These are phyloP conservation scores for Stephania japonica DNA, from an alignment of 164 flowering plant species.

Conservation along the genomic window DNA sequence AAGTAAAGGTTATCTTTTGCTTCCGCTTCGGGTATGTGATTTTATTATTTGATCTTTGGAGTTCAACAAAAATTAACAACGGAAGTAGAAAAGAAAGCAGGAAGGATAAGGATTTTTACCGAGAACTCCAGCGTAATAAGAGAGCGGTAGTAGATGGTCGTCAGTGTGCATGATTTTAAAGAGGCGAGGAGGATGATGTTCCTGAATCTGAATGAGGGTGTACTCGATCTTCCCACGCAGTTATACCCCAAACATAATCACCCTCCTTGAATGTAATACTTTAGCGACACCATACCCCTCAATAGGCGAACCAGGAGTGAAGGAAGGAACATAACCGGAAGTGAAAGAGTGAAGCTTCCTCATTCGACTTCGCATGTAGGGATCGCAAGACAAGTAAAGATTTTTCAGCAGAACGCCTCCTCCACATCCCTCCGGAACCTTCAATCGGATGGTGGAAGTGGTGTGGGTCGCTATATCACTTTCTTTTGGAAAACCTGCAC, in stretches of 20 bases:
- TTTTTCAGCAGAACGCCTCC: constrained; percentile 21
- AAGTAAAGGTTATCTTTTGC: no score
- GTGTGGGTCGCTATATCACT: constrained; percentile 23
- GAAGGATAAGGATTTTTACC: no score
- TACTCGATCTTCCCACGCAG: not conserved
- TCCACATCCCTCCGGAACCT: constrained; percentile 19
- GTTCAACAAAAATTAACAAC: no score
- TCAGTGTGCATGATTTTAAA: not conserved
- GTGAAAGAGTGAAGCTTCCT: not conserved
- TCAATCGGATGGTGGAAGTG: constrained; percentile 8
- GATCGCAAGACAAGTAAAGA: constrained; percentile 23
- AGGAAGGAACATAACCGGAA: constrained; percentile 4
- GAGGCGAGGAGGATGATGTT: no score
- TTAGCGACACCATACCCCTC: constrained; percentile 28
- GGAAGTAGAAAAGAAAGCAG: no score
- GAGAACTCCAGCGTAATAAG: not conserved
- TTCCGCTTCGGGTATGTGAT: no score
- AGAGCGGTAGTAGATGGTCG: not conserved
- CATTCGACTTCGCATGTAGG: constrained; percentile 23
- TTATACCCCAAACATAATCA: constrained; percentile 47
- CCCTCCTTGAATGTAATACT: constrained; percentile 43
- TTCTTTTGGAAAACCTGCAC: constrained; percentile 15
- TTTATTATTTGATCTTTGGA: no score
- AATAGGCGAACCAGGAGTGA: constrained; percentile 16
- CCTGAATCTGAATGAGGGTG: not conserved